Evolutionary conservation across 75 land plant genomes (phyloP), one percentile per base, ranked within the genome.

Genomic region (Sequoia sempervirens): DNA sequence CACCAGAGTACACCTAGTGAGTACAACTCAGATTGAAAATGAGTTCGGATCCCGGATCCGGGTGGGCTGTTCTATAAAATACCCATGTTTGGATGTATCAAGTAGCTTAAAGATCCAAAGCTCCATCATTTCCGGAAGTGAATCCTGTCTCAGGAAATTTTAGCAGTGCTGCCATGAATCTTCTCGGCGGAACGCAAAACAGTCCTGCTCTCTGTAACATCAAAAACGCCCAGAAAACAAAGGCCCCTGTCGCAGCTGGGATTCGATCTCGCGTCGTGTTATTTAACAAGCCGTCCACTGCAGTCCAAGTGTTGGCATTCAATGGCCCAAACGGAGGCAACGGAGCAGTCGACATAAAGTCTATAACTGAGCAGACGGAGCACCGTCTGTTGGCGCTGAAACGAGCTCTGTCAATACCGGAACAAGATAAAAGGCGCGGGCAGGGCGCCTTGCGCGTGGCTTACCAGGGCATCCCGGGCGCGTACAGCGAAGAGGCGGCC

Each of bases 401-500:
- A 20, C 78, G 36, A 75, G 78, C 26, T 37, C 78, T 75, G 78
- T 5, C 18, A 1, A 7, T 5, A 38, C 38, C 41, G 4, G 78
- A 75, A 75, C 43, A 38, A 38, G 37, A 28, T 0, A 20, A 17
- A 38, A 38, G 17, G 20, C 23, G 18, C 6, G 13, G 41, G n/a
- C 37, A 47, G 47, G 32, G 2, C 12, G 11, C 2, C 3, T 20
- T 75, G 5, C 70, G 88, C 66, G 85, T 88, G 66, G 87, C 89
- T 47, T 88, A 82, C 88, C 87, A 88, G 68, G 89, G 89, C 79
- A 37, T 74, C 47, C 82, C 80, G 28, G 89, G 87, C 13, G 85
- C 89, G 11, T 88, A 86, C 89, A 86, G 85, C 82, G 89, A 86
- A 78, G 79, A 64, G 37, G 87, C 89, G 28, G 87, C 89, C 64